Evolutionary conservation across 176 grass and related monocot species (phyloP).

Genomic region (Alloteropsis semialata): DNA sequence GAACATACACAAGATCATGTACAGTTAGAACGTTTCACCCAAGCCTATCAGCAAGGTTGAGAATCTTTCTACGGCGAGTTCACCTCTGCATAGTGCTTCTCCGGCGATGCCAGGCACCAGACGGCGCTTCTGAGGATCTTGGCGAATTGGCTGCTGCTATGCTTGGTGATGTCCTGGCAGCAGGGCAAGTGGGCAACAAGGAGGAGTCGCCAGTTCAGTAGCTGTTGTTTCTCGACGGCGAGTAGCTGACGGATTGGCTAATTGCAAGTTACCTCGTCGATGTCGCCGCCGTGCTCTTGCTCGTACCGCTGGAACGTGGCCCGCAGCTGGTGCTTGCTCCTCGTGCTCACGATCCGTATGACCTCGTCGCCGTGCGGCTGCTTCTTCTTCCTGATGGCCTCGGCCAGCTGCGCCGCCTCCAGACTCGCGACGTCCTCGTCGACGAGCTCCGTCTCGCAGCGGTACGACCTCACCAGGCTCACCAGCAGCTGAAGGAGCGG

Average conservation of each 20-base stretch:
- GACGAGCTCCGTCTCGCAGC: constrained; percentile 14
- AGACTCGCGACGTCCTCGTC: constrained; percentile 32
- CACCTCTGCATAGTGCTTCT: constrained; percentile 85
- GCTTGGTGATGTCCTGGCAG: constrained; percentile 51
- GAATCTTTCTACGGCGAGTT: background rate
- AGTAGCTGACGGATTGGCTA: background rate
- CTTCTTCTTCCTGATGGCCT: constrained; percentile 38
- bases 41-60: background rate
- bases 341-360: constrained; percentile 50
- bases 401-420: constrained; percentile 40
- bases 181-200: too few species aligned
- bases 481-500: background rate
- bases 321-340: constrained; percentile 64
- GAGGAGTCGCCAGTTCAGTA: background rate
- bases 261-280: constrained; percentile 7
- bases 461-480: background rate
- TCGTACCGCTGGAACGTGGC: constrained; percentile 64
- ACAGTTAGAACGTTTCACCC: background rate
- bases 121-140: constrained; percentile 45
- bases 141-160: constrained; percentile 37
- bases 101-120: constrained; percentile 61
- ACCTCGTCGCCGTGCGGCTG: constrained; percentile 42
- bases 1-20: background rate
- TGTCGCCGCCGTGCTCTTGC: constrained; percentile 39
- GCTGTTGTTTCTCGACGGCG: background rate